Evolutionary conservation across 805 yeast species (phyloP), one percentile per base, ranked within the genome.

Genomic region (Scheffersomyces coipomensis): DNA sequence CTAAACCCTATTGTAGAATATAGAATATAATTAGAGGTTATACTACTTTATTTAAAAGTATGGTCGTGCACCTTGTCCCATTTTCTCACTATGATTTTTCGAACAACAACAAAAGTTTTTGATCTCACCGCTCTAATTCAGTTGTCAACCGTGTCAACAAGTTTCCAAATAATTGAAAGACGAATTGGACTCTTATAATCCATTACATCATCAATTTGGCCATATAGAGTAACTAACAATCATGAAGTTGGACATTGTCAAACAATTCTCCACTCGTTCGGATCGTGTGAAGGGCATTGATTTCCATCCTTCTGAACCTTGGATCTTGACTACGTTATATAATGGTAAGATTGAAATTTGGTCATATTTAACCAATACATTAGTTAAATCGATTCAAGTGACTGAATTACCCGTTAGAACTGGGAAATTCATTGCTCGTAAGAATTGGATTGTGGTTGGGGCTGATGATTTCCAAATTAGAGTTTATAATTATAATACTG

Each of bases 281-380:
- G 97, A 90, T 63, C 83, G 99, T 63, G 97, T 93, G 60, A 93
- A 93, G 66, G 97, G 97, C 35, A 85, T 93, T 58, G 99, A 93
- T 66, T 86, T 93, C 75, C 99, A 93, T 63, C 99, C 99, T 18
- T 75, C 90, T 16, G 99, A 93, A 64, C 98, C 99, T 38, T 91
- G 98, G 98, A 81, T 89, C 37, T 73, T 89, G 55, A 83, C 91
- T 38, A 88, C 97, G n/a, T 73, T 88, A 43, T 89, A 87, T 66
- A 85, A 90, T 36, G 99, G 96, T 50, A 78, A 78, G 61, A 81
- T 88, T 39, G 97, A 90, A 66, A 88, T 91, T 58, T 88, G 96
- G 96, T 85, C 95, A 39, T 88, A 87, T 54, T 97, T 89, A 56
- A 88, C 97, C 32, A 79, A 78, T 42, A 66, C 88, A 22, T 73